phyloP scores from a whole-genome alignment of 306 rosid species.

The Lathyrus sativus region DNA sequence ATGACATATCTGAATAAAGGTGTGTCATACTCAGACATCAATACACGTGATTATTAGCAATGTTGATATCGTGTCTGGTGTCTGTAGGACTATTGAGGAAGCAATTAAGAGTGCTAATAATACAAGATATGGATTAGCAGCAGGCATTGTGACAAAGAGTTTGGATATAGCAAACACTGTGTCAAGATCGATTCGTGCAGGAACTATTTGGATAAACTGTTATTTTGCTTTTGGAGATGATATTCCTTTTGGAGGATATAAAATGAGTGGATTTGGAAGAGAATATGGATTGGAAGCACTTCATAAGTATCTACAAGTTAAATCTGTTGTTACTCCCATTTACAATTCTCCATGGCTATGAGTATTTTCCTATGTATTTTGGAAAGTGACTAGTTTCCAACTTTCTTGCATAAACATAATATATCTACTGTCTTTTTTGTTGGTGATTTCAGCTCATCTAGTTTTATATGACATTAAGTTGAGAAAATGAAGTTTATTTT shows the following conservation, averaged over 20 bases:
- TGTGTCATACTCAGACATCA: no score
- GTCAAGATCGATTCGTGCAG: constrained; percentile 67
- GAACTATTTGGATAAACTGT: constrained; percentile 68
- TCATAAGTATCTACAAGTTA: constrained; percentile 42
- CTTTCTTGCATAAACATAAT: background rate
- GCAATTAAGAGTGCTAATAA: constrained; percentile 50
- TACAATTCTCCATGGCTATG: constrained; percentile 74
- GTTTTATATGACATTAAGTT: background rate
- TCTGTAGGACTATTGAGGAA: constrained; percentile 57
- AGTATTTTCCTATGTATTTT: constrained; percentile 1
- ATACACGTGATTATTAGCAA: no score
- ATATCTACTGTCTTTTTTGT: background rate
- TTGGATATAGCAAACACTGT: constrained; percentile 56
- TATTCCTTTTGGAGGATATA: constrained; percentile 68
- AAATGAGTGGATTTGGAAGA: constrained; percentile 47
- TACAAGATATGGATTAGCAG: constrained; percentile 46
- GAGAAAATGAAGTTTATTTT: background rate
- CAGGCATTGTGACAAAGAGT: constrained; percentile 45
- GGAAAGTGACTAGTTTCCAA: background rate
- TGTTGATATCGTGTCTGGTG: no score
- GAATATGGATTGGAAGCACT: constrained; percentile 40
- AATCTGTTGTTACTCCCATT: constrained; percentile 64
- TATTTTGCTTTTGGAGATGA: constrained; percentile 53
- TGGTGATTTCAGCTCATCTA: background rate
- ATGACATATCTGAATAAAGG: no score